Base-by-base conservation (phyloP, 305 asterid genomes). In the Fraxinus nigra region DNA sequence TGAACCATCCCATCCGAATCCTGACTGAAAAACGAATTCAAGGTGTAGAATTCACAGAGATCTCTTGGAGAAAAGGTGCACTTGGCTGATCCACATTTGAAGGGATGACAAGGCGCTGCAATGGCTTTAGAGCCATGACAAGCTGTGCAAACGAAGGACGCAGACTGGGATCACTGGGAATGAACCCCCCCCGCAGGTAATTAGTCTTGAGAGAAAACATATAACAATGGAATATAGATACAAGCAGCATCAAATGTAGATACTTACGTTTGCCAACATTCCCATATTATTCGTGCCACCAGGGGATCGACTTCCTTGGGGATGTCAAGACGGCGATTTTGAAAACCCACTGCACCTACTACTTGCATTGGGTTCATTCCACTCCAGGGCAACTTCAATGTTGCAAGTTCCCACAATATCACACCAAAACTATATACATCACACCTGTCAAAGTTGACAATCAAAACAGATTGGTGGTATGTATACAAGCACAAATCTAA, bases 331-430 rank as follows among this genome's bases (percentile, higher is more conserved):
- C 99, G 95, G 7, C 97, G 98, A 79, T 94, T 92, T 85, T 97
- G 98, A 89, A 97, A 97, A 79, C 99, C 99, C 5, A 97, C 98
- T 28, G 99, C 99, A 85, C 99, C 99, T 24, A 97, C 99, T 20
- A 97, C 99, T 90, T 97, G 99, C 98, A 97, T 97, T 26, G 99
- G 99, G 59, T 97, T 97, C 99, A 97, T 94, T 65, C 98, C 99
- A 59, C 91, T 94, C 99, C 99, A 97, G 34, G 99, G 99, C 88
- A 94, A 87, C 89, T 91, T 92, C 63, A 94, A 92, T 9, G 98
- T 97, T 56, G 98, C 95, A 77, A 97, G 96, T 86, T 97, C 99
- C 99, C 99, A 97, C 76, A 97, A 89, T 88, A 97, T 97, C 70
- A 97, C 89, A 38, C 99, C 99, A 82, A 97, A 97, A 86, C 99